Evolutionary conservation across 257 asterid genomes (phyloP).

Genomic region (Thymus quinquecostatus): DNA sequence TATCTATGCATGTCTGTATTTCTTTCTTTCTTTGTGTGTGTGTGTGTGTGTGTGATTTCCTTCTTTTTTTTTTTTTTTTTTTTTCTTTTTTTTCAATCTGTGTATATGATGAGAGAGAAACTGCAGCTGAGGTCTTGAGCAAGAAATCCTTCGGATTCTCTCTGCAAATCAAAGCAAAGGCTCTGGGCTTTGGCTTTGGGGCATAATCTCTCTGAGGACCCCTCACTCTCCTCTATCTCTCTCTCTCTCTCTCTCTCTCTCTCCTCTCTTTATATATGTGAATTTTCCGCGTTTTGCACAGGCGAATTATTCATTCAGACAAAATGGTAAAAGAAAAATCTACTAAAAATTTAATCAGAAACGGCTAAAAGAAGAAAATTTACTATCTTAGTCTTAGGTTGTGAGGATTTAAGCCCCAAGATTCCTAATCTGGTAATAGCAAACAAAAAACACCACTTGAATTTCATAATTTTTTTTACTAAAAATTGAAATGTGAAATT

Average conservation of each 20-base stretch:
- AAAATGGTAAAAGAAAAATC: slow-evolving; percentile 21
- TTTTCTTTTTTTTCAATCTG: slow-evolving; percentile 25
- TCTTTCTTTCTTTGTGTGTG: slow-evolving; percentile 20
- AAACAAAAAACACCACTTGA: slow-evolving; percentile 3
- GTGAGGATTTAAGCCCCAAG: background rate
- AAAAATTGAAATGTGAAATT: background rate
- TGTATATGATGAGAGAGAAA: slow-evolving; percentile 34
- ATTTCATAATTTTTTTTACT: background rate
- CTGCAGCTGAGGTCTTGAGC: slow-evolving; percentile 47
- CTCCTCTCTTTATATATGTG: slow-evolving; percentile 19
- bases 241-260: slow-evolving; percentile 23
- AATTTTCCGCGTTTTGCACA: slow-evolving; percentile 3
- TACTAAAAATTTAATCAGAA: slow-evolving; percentile 19
- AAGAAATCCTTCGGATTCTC: slow-evolving; percentile 60
- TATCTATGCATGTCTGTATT: slow-evolving; percentile 46
- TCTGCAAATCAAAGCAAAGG: slow-evolving; percentile 71
- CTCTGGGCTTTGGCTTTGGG: slow-evolving; percentile 60
- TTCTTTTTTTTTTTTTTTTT: background rate
- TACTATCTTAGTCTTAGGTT: background rate
- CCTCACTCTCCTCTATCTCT: slow-evolving; percentile 48
- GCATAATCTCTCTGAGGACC: slow-evolving; percentile 59
- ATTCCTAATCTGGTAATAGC: slow-evolving; percentile 20
- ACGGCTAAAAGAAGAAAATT: slow-evolving; percentile 17
- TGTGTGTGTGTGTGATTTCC: background rate
- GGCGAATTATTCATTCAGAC: background rate